Base-by-base conservation (phyloP, 2,329 filamentous ascomycete species). In the Pestalotiopsis sp. region DNA sequence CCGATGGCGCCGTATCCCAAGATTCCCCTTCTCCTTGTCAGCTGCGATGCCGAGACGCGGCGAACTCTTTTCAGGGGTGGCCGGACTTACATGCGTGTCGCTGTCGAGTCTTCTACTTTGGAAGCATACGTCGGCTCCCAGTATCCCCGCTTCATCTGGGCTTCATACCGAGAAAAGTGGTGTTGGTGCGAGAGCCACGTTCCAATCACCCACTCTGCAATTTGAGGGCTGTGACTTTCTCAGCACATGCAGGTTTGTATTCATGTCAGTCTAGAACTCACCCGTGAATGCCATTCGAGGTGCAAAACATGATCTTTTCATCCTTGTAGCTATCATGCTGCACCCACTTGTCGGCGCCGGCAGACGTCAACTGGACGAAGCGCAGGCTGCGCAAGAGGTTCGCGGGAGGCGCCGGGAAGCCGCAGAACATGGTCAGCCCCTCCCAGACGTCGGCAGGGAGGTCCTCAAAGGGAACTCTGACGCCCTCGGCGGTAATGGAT, bases 211-310 rank as follows among this genome's bases (percentile, higher is more conserved):
- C 87, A 89, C 75, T 89, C 87, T 0, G 86, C 78, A 70, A 89
- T 89, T 72, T 88, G 86, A 2, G 86, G 86, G 1, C 86, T 87
- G 61, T 5, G 25, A 59, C 1, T 14, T 13, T 36, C 27, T 65
- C 41, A 65, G 41, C 41, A 36, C n/a, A 27, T 36, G 12, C 38
- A 4, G 12, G 36, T 25, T 12, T n/a, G 45, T 9, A 9, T 31
- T 3, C 12, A 9, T 25, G 20, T 14, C 2, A 4, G 3, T 4
- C 0, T 6, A 9, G 59, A 36, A 74, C 83, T 75, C 70, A 87
- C 86, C 85, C 86, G 52, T 88, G 86, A n/a, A 89, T 84, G 0
- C 87, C 87, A 68, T 87, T 89, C 0, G 86, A 85, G 0, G 86
- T 87, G 63, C 84, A 86, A 70, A 90, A 87, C 0, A 79, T 74